phyloP scores from a whole-genome alignment of 768 basidiomycete genomes.

The Pleurotus djamor region DNA sequence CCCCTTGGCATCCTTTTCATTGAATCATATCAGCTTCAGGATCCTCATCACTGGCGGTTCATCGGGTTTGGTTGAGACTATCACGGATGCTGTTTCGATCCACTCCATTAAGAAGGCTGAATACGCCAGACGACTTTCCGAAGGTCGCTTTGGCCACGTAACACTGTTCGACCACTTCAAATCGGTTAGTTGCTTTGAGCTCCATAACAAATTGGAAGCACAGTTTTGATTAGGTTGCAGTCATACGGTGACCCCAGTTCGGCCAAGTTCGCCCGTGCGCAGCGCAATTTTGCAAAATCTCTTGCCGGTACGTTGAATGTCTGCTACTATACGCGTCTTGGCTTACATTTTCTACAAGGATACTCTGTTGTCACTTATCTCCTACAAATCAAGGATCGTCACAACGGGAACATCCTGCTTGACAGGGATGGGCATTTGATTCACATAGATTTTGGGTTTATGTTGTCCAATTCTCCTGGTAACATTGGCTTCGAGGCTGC shows the following conservation, averaged over 20 bases:
- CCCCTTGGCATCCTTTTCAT: not conserved
- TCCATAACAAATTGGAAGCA: too few relatives aligned
- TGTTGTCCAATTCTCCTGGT: constrained; percentile 94
- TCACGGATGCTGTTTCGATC: constrained; percentile 97
- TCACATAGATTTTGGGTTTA: constrained; percentile 99
- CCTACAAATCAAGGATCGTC: constrained; percentile 96
- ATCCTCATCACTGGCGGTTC: constrained; percentile 93
- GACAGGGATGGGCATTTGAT: constrained; percentile 94
- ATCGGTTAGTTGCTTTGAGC: constrained; percentile 39
- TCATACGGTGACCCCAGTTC: constrained; percentile 89
- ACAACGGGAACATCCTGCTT: constrained; percentile 97
- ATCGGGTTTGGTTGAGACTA: constrained; percentile 96
- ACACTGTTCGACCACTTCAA: constrained; percentile 91
- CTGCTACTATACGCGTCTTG: not conserved
- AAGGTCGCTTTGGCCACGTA: constrained; percentile 82
- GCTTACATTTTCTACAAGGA: constrained; percentile 38
- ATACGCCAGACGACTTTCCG: constrained; percentile 84
- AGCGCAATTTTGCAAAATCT: constrained; percentile 92
- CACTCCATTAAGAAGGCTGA: constrained; percentile 99
- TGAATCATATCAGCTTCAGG: constrained; percentile 64
- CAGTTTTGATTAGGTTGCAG: constrained; percentile 30
- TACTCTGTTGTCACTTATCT: constrained; percentile 97
- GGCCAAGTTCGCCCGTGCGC: constrained; percentile 86
- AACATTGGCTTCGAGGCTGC: constrained; percentile 99
- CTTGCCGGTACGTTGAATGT: constrained; percentile 57